Conservation (phyloP, 257 asterid genomes). For the Asclepias syriaca region DNA sequence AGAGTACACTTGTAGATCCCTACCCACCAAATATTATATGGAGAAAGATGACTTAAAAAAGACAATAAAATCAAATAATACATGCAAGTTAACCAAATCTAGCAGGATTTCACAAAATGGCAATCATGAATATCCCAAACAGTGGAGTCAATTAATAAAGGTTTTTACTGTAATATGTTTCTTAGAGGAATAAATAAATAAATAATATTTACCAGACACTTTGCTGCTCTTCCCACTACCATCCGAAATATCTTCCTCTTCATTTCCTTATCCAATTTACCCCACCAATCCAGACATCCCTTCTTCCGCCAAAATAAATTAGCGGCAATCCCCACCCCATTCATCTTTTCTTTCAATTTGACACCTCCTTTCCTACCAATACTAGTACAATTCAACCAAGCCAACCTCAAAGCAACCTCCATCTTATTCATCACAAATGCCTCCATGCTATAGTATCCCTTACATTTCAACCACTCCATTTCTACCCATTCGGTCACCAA, state of each 20-base stretch:
- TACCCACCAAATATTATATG: neutral
- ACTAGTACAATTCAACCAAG: conserved; percentile 65
- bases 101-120: neutral
- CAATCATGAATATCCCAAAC: neutral
- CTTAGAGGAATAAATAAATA: neutral
- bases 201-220: conserved; percentile 50
- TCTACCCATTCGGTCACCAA: conserved; percentile 77
- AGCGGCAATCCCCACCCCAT: conserved; percentile 55
- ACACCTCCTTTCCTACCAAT: conserved; percentile 66
- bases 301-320: conserved; percentile 95
- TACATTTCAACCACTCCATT: conserved; percentile 79
- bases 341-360: conserved; percentile 70
- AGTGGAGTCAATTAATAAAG: conserved; percentile 2
- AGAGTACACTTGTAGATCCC: neutral
- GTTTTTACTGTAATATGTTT: neutral
- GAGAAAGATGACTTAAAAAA: neutral
- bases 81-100: neutral
- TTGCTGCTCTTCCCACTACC: conserved; percentile 71
- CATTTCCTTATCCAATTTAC: conserved; percentile 59
- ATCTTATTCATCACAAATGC: conserved; percentile 65
- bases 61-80: neutral
- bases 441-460: conserved; percentile 79
- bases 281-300: conserved; percentile 98
- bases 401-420: conserved; percentile 78
- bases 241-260: conserved; percentile 51